Percentiles rank a stretch among this genome's conserved stretches.
These are phyloP conservation scores for Didymella glomerata DNA, from an alignment of 2,329 filamentous ascomycete species.

Conservation along the genomic window DNA sequence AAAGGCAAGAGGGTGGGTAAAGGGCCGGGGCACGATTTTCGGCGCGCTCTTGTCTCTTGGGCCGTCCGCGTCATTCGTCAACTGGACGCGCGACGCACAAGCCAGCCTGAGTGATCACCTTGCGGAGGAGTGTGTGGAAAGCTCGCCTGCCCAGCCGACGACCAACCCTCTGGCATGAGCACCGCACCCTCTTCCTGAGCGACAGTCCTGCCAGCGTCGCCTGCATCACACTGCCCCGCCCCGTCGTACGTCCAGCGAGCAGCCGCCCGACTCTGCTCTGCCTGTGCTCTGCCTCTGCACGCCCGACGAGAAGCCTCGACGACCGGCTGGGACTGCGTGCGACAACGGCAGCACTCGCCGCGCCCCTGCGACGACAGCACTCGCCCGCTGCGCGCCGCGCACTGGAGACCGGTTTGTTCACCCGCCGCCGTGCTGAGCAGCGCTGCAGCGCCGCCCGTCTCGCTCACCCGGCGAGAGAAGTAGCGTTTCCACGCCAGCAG, in stretches of 20 bases:
- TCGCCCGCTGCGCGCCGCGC: constrained; percentile 22
- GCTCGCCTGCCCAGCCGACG: constrained; percentile 31
- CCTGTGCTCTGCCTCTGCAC: constrained; percentile 34
- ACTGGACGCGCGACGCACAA: constrained; percentile 15
- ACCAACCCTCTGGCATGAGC: constrained; percentile 14
- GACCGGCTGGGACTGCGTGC: constrained; percentile 31
- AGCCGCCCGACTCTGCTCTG: constrained; percentile 28
- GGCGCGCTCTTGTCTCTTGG: constrained; percentile 13
- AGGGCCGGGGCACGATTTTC: constrained; percentile 7
- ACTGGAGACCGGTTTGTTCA: constrained; percentile 3
- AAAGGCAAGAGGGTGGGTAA: constrained; percentile 1
- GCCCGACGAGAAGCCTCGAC: constrained; percentile 29
- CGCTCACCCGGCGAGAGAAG: constrained; percentile 32
- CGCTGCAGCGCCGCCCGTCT: constrained; percentile 17
- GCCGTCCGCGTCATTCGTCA: constrained; percentile 4
- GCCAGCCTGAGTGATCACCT: constrained; percentile 8
- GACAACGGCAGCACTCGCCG: constrained; percentile 36
- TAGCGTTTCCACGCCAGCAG: constrained; percentile 41
- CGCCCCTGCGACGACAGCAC: constrained; percentile 27
- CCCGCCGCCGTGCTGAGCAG: not conserved
- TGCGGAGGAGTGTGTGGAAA: constrained; percentile 22
- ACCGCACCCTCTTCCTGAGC: constrained; percentile 15
- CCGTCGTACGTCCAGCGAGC: constrained; percentile 23
- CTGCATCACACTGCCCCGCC: constrained; percentile 16
- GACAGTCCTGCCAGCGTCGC: constrained; percentile 29